Percentiles rank a stretch among this genome's conserved stretches.
phyloP scores from a whole-genome alignment of 106 monocot species.

The Allium cepa region DNA sequence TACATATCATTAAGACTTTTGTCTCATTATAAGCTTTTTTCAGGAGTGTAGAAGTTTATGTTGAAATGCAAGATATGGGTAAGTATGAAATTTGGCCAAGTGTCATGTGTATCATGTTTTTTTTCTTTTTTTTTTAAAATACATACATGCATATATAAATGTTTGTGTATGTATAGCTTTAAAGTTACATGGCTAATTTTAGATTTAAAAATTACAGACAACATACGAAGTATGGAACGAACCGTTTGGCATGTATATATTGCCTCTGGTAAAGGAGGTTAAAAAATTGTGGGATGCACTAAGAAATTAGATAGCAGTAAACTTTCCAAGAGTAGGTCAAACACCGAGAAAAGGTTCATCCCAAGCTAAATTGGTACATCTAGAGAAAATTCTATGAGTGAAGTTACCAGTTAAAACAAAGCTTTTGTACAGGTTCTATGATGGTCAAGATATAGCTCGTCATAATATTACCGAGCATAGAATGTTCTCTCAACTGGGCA shows the following conservation, averaged over 20 bases:
- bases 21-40: no score
- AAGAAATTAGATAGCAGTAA: slow-evolving; percentile 45
- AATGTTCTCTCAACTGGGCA: slow-evolving; percentile 26
- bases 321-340: slow-evolving; percentile 58
- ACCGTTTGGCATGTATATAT: slow-evolving; percentile 80
- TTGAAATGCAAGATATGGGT: no score
- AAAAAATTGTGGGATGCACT: slow-evolving; percentile 54
- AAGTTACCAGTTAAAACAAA: slow-evolving; percentile 7
- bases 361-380: slow-evolving; percentile 55
- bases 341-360: slow-evolving; percentile 77
- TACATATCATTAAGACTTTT: no score
- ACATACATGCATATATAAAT: no score
- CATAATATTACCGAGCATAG: background rate
- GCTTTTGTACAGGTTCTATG: slow-evolving; percentile 12
- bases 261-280: slow-evolving; percentile 54
- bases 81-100: no score
- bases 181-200: no score
- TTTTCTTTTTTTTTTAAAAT: no score
- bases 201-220: background rate
- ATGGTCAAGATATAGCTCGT: slow-evolving; percentile 58
- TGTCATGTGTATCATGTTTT: no score
- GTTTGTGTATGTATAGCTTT: no score
- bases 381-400: slow-evolving; percentile 34
- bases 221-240: slow-evolving; percentile 21
- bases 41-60: no score